Conservation (phyloP, 768 basidiomycete genomes). For the Lactarius tabidus region DNA sequence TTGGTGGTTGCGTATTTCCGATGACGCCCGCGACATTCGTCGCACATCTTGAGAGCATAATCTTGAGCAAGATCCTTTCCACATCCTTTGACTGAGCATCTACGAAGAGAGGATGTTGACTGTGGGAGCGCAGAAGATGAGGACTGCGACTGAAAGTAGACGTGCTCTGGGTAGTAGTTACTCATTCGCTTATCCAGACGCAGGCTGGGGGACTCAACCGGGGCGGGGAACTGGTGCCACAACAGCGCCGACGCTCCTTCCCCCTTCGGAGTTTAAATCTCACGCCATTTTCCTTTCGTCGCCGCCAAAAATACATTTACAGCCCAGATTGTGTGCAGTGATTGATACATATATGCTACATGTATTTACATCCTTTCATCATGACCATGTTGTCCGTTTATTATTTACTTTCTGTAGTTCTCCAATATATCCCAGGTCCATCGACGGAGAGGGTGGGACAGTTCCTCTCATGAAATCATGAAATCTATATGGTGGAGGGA, state of each 20-base stretch:
- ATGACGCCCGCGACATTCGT: constrained; percentile 46
- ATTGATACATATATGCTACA: neutral
- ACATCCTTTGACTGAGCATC: constrained; percentile 48
- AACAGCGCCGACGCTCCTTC: constrained; percentile 11
- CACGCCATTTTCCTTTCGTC: constrained; percentile 1
- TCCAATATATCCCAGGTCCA: neutral
- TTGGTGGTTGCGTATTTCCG: constrained; percentile 50
- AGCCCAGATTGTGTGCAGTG: neutral
- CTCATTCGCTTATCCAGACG: constrained; percentile 24
- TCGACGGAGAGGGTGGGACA: constrained; percentile 9
- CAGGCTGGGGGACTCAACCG: constrained; percentile 8
- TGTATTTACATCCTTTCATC: constrained; percentile 1
- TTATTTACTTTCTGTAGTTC: neutral
- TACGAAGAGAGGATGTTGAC: constrained; percentile 11
- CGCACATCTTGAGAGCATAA: constrained; percentile 49
- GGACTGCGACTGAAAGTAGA: constrained; percentile 22
- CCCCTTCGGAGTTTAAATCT: constrained; percentile 23
- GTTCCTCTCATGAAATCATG: neutral
- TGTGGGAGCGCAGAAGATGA: neutral
- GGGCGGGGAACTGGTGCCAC: constrained; percentile 6
- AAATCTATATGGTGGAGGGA: constrained; percentile 4
- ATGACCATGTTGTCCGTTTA: constrained; percentile 1
- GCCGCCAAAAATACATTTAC: constrained; percentile 9
- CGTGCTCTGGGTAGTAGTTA: constrained; percentile 27
- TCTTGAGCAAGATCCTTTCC: constrained; percentile 31